phyloP scores from a whole-genome alignment of 2,329 filamentous ascomycete species.

The Chrysoporthe deuterocubensis region DNA sequence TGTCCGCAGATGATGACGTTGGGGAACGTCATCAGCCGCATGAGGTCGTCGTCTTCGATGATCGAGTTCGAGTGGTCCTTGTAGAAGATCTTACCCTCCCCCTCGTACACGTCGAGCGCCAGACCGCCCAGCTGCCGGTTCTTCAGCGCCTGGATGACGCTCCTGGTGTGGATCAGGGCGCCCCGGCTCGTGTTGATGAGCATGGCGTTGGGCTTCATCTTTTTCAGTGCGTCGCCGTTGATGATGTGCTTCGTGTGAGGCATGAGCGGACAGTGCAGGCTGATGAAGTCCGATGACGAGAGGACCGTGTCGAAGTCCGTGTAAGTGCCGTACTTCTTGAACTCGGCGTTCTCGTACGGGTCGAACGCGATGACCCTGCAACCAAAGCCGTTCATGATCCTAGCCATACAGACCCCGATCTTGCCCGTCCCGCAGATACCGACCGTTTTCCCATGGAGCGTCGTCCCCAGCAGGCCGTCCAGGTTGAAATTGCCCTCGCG shows the following conservation, averaged over 20 bases:
- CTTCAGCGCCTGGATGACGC: constrained; percentile 66
- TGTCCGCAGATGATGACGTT: constrained; percentile 71
- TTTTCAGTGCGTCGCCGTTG: constrained; percentile 53
- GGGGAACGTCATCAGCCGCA: constrained; percentile 69
- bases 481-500: constrained; percentile 71
- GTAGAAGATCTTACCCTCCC: constrained; percentile 67
- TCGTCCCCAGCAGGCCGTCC: constrained; percentile 65
- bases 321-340: constrained; percentile 56
- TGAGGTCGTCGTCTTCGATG: constrained; percentile 68
- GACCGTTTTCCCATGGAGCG: constrained; percentile 67
- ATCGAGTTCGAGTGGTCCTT: constrained; percentile 67
- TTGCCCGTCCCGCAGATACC: constrained; percentile 68
- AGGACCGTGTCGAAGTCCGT: constrained; percentile 59
- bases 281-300: constrained; percentile 62
- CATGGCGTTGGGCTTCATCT: constrained; percentile 64
- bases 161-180: constrained; percentile 63
- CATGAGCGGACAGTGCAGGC: constrained; percentile 68
- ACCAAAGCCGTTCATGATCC: constrained; percentile 68
- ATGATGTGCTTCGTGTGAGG: constrained; percentile 64
- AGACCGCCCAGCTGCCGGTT: constrained; percentile 61
- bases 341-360: constrained; percentile 54
- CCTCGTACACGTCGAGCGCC: constrained; percentile 71
- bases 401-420: constrained; percentile 65
- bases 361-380: constrained; percentile 67
- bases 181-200: constrained; percentile 72